Conservation (phyloP, 805 yeast genomes). For the Cyberlindnera petersonii region DNA sequence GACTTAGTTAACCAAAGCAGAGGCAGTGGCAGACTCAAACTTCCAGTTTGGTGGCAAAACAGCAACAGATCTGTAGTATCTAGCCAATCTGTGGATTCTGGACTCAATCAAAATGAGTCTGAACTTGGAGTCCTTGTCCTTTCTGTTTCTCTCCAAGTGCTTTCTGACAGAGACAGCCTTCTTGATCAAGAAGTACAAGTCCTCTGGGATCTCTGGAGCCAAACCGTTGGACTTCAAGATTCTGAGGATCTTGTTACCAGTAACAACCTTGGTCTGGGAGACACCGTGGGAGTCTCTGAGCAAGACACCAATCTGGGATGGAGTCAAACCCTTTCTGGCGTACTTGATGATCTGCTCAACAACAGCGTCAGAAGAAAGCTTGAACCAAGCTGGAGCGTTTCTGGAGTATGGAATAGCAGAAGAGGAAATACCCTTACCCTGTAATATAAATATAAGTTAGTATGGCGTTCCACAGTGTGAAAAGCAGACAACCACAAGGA, state of each 20-base stretch:
- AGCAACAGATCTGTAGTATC: constrained; percentile 99
- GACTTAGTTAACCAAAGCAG: constrained; percentile 97
- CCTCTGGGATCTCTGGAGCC: constrained; percentile 99
- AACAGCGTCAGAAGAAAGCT: constrained; percentile 90
- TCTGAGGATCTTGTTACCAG: constrained; percentile 99
- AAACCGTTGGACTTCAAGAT: constrained; percentile 99
- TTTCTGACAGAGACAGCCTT: constrained; percentile 99
- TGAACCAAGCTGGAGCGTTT: constrained; percentile 99
- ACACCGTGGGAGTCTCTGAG: constrained; percentile 99
- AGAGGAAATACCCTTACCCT: constrained; percentile 99
- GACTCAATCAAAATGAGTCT: constrained; percentile 99
- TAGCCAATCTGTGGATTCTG: constrained; percentile 99
- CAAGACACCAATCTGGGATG: constrained; percentile 98
- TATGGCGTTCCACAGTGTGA: constrained; percentile 23
- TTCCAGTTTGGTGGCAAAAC: constrained; percentile 99
- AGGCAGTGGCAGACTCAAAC: constrained; percentile 99
- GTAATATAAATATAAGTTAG: constrained; percentile 39
- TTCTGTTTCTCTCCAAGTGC: constrained; percentile 99
- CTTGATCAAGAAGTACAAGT: constrained; percentile 97
- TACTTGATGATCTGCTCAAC: constrained; percentile 98
- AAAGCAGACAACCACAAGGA: constrained; percentile 10
- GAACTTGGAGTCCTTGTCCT: constrained; percentile 99
- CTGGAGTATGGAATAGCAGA: constrained; percentile 99
- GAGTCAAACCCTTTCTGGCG: constrained; percentile 99
- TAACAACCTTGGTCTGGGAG: constrained; percentile 92